A percentile compares a stretch with the other conserved stretches of the same genome.
Conservation (phyloP, 345 rosid species). For the Rhodamnia rubescens region DNA sequence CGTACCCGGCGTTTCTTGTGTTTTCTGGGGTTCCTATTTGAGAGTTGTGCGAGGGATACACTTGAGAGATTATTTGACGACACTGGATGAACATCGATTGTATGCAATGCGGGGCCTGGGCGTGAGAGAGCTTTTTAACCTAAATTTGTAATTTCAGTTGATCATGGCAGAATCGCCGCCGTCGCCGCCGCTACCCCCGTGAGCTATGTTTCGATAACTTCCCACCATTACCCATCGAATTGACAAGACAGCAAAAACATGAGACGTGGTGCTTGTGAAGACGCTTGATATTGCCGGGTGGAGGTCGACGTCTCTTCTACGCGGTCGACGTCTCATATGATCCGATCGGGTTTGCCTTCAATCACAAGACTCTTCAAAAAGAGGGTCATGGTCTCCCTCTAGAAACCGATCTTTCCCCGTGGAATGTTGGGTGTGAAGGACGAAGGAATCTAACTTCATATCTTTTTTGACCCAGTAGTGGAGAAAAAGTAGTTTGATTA, state of each 20-base stretch:
- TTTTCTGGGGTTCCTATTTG: too few species aligned
- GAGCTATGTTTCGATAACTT: background rate
- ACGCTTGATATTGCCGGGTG: background rate
- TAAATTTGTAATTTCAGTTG: background rate
- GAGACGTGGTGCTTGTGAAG: background rate
- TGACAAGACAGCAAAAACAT: background rate
- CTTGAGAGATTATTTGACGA: background rate
- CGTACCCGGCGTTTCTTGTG: too few species aligned
- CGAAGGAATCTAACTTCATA: background rate
- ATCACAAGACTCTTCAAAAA: background rate
- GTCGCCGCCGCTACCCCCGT: background rate
- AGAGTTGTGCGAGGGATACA: background rate
- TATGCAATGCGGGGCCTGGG: too few species aligned
- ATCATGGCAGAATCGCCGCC: background rate
- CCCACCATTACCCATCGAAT: background rate
- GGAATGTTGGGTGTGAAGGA: background rate
- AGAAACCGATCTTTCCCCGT: background rate
- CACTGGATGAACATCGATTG: background rate
- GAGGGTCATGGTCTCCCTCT: background rate
- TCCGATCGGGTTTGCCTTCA: too few species aligned
- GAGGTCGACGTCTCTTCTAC: background rate
- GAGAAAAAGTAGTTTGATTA: background rate
- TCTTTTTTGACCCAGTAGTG: background rate
- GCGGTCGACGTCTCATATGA: background rate
- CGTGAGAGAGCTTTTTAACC: too few species aligned